Percentiles rank a stretch among this genome's conserved stretches.
Evolutionary conservation across 306 rosid genomes (phyloP).

Genomic region (Sophora flavescens): DNA sequence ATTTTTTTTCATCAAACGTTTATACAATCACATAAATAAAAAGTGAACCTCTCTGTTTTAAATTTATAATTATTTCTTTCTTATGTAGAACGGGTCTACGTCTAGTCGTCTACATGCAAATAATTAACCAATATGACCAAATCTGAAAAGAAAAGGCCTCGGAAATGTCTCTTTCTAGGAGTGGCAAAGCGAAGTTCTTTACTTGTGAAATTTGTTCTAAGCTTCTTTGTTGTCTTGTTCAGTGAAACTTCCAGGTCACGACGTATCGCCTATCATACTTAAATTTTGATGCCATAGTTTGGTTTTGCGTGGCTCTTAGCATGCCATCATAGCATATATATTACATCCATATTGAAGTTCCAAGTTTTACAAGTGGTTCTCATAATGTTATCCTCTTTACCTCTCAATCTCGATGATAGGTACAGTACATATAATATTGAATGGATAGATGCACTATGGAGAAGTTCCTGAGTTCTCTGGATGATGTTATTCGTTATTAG

Average conservation of each 20-base stretch:
- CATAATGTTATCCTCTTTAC: background rate
- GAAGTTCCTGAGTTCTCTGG: slow-evolving; percentile 17
- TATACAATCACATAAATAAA: no score
- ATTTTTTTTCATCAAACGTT: no score
- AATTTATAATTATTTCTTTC: background rate
- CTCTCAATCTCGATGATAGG: background rate
- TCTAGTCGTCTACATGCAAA: background rate
- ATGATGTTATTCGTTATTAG: slow-evolving; percentile 8
- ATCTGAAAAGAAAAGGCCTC: slow-evolving; percentile 1
- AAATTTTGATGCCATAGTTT: slow-evolving; percentile 21
- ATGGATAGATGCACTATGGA: slow-evolving; percentile 13
- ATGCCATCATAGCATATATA: background rate
- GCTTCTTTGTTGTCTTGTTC: slow-evolving; percentile 13
- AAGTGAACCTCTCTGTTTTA: background rate
- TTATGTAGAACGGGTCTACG: background rate
- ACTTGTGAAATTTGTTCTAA: background rate
- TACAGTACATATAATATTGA: background rate
- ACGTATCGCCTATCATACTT: background rate
- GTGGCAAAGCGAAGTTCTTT: slow-evolving; percentile 26
- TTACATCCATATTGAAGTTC: background rate
- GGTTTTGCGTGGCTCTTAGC: slow-evolving; percentile 12
- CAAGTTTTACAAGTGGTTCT: background rate
- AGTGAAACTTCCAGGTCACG: background rate
- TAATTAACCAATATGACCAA: background rate
- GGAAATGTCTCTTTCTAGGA: background rate